A percentile compares a stretch with the other conserved stretches of the same genome.
Evolutionary conservation across 352 stramenopile genomes (phyloP).

Genomic region (Pythium biforme): DNA sequence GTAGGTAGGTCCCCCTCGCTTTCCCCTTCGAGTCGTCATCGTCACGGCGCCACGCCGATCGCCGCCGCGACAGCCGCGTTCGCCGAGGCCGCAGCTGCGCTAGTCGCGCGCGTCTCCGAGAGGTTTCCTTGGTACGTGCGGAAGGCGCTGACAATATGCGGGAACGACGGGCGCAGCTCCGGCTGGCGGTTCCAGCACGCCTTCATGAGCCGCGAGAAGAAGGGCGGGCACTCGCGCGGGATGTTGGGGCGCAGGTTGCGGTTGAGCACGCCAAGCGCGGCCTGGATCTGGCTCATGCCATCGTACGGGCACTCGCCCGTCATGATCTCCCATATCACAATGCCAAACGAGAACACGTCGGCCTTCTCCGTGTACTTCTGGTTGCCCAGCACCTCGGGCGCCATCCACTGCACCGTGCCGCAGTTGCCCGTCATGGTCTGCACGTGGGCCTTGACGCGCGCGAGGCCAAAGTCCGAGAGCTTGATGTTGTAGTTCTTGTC

Average conservation of each 20-base stretch:
- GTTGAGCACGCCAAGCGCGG: constrained; percentile 65
- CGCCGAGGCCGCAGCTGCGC: not conserved
- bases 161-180: constrained; percentile 62
- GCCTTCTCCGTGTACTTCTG: constrained; percentile 91
- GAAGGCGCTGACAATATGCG: constrained; percentile 69
- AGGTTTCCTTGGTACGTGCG: constrained; percentile 27
- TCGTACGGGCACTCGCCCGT: constrained; percentile 86
- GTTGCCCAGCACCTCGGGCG: constrained; percentile 78
- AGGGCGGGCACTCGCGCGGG: constrained; percentile 57
- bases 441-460: constrained; percentile 90
- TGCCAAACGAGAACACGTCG: constrained; percentile 89
- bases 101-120: constrained; percentile 10
- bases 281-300: constrained; percentile 82
- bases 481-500: constrained; percentile 89
- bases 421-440: constrained; percentile 92
- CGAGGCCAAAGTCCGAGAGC: constrained; percentile 91
- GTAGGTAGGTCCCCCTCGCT: too few species aligned
- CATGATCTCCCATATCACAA: constrained; percentile 92
- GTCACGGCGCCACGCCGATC: not conserved
- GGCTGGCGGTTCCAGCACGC: constrained; percentile 72
- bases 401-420: constrained; percentile 87
- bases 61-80: constrained; percentile 12
- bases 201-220: constrained; percentile 73
- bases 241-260: constrained; percentile 68
- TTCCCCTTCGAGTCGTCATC: too few species aligned